phyloP scores from a whole-genome alignment of 345 rosid genomes.

The Tarenaya hassleriana region DNA sequence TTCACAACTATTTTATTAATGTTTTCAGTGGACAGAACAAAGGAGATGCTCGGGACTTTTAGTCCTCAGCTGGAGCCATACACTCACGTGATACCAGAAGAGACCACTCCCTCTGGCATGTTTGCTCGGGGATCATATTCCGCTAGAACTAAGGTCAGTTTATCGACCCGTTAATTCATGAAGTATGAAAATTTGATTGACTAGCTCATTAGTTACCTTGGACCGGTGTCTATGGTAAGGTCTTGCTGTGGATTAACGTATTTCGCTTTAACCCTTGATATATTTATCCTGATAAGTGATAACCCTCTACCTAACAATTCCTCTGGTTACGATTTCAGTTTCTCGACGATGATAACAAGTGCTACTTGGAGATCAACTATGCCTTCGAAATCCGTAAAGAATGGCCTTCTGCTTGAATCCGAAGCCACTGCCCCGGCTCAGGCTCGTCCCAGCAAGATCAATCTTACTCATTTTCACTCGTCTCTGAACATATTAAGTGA shows the following conservation, averaged over 20 bases:
- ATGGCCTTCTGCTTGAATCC: conserved; percentile 41
- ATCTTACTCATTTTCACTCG: too few relatives aligned
- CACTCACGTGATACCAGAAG: conserved; percentile 57
- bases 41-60: conserved; percentile 76
- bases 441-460: background rate
- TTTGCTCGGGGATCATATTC: conserved; percentile 71
- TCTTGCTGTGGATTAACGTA: too few relatives aligned
- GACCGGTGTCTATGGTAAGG: too few relatives aligned
- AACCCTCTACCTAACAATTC: too few relatives aligned
- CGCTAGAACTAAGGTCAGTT: conserved; percentile 63
- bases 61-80: conserved; percentile 73
- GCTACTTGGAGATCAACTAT: conserved; percentile 82
- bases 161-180: background rate
- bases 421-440: background rate
- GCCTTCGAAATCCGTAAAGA: conserved; percentile 69
- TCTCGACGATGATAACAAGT: conserved; percentile 70
- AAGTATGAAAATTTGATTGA: too few relatives aligned
- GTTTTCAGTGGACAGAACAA: conserved; percentile 55
- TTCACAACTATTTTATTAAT: background rate
- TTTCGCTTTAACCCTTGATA: too few relatives aligned
- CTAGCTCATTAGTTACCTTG: too few relatives aligned
- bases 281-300: too few relatives aligned
- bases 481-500: too few relatives aligned
- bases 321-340: conserved; percentile 36
- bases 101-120: conserved; percentile 66